Evolutionary conservation across 2,329 filamentous ascomycete species (phyloP).

Genomic region (Xylaria sp.): DNA sequence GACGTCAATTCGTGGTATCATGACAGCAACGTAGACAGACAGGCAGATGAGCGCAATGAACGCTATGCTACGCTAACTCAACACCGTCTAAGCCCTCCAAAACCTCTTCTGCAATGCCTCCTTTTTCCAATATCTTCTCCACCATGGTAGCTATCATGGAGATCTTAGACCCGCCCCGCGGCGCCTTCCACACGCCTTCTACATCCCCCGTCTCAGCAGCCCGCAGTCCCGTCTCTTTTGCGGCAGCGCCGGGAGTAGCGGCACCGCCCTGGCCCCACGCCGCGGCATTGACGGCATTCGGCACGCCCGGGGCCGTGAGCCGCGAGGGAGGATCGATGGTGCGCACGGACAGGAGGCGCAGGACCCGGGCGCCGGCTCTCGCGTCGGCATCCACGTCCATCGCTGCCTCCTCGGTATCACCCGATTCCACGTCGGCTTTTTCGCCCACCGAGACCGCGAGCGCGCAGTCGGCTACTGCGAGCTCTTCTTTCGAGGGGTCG

Average conservation of each 20-base stretch:
- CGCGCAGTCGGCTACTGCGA: constrained; percentile 90
- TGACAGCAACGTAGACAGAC: constrained; percentile 30
- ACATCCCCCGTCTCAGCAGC: constrained; percentile 65
- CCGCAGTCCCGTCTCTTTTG: constrained; percentile 56
- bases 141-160: constrained; percentile 78
- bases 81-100: constrained; percentile 83
- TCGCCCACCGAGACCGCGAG: constrained; percentile 84
- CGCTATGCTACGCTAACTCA: constrained; percentile 60
- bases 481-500: constrained; percentile 89
- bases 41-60: not conserved
- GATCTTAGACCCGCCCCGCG: constrained; percentile 84
- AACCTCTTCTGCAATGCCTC: constrained; percentile 87
- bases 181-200: constrained; percentile 87
- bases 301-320: constrained; percentile 76
- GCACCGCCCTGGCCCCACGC: constrained; percentile 55
- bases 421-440: constrained; percentile 38
- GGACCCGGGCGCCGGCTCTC: constrained; percentile 48
- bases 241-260: constrained; percentile 47
- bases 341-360: constrained; percentile 75
- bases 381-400: constrained; percentile 44
- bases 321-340: constrained; percentile 80
- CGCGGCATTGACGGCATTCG: constrained; percentile 70
- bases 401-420: constrained; percentile 40
- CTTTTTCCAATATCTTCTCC: constrained; percentile 77
- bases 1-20: constrained; percentile 39